Percentiles rank a stretch among this genome's conserved stretches.
Conservation (phyloP, 345 rosid species). For the Lepidium didymum region DNA sequence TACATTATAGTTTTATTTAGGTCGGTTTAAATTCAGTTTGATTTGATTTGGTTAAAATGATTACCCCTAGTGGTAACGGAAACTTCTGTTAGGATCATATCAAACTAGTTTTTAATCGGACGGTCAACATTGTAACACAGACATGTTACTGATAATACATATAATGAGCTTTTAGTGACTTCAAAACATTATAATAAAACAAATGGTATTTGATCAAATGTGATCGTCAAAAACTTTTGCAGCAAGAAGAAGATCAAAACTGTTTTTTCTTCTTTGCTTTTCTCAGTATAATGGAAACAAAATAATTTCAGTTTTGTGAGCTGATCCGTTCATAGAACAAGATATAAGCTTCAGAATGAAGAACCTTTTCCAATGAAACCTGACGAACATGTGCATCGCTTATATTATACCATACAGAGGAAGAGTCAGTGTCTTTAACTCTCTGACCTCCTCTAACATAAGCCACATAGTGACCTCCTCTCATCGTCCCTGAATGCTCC, state of each 20-base stretch:
- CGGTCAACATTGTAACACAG: neutral
- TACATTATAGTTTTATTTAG: too few relatives aligned
- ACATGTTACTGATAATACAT: constrained; percentile 11
- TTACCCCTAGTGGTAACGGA: too few relatives aligned
- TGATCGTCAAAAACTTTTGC: constrained; percentile 23
- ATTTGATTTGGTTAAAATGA: too few relatives aligned
- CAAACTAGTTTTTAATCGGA: neutral
- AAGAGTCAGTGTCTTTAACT: constrained; percentile 25
- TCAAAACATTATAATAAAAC: neutral
- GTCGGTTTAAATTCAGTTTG: too few relatives aligned
- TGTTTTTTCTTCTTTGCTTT: constrained; percentile 3
- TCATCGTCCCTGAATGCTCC: constrained; percentile 90
- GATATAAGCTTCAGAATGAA: constrained; percentile 78
- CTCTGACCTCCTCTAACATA: constrained; percentile 56
- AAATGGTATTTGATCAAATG: constrained; percentile 26
- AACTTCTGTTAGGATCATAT: neutral
- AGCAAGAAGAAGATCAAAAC: constrained; percentile 17
- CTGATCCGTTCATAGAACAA: constrained; percentile 64
- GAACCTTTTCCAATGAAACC: constrained; percentile 70
- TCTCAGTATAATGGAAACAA: constrained; percentile 20
- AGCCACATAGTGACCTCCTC: constrained; percentile 93
- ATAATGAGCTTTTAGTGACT: neutral
- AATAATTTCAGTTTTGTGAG: constrained; percentile 10
- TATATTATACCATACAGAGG: constrained; percentile 51
- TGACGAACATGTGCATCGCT: constrained; percentile 71